These are phyloP conservation scores for Lavandula angustifolia DNA, from an alignment of 257 asterid species.

Conservation along the genomic window DNA sequence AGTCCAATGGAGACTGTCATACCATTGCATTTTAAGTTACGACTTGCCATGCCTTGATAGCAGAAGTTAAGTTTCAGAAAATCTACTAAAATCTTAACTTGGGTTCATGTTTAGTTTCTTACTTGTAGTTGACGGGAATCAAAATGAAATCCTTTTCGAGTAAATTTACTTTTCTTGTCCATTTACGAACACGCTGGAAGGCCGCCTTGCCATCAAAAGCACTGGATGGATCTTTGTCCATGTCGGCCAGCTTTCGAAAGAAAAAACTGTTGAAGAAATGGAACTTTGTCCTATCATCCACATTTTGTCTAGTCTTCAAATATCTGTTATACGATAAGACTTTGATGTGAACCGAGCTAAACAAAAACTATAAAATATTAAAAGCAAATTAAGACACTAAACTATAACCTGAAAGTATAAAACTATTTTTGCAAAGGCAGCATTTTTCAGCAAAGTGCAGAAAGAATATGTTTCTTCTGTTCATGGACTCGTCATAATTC, in stretches of 20 bases:
- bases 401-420: slow-evolving; percentile 21
- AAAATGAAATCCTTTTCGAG: slow-evolving; percentile 84
- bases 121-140: slow-evolving; percentile 94
- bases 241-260: slow-evolving; percentile 88
- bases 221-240: slow-evolving; percentile 90
- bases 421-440: slow-evolving; percentile 23
- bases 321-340: slow-evolving; percentile 52
- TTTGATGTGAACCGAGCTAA: slow-evolving; percentile 31
- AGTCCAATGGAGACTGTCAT: slow-evolving; percentile 94
- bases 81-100: slow-evolving; percentile 26
- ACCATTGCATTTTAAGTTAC: slow-evolving; percentile 36
- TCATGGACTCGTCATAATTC: neutral
- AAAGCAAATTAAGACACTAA: slow-evolving; percentile 14
- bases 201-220: slow-evolving; percentile 88
- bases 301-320: slow-evolving; percentile 60
- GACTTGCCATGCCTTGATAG: slow-evolving; percentile 26
- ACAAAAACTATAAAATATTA: slow-evolving; percentile 11
- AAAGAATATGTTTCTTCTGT: slow-evolving; percentile 9
- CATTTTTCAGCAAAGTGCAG: slow-evolving; percentile 16
- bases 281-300: slow-evolving; percentile 55
- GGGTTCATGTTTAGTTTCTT: slow-evolving; percentile 41
- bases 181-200: slow-evolving; percentile 91
- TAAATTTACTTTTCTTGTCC: slow-evolving; percentile 93
- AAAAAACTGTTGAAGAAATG: slow-evolving; percentile 96
- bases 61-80: slow-evolving; percentile 33